Conservation (phyloP, 2,329 filamentous ascomycete species). For the Stemphylium vesicarium region DNA sequence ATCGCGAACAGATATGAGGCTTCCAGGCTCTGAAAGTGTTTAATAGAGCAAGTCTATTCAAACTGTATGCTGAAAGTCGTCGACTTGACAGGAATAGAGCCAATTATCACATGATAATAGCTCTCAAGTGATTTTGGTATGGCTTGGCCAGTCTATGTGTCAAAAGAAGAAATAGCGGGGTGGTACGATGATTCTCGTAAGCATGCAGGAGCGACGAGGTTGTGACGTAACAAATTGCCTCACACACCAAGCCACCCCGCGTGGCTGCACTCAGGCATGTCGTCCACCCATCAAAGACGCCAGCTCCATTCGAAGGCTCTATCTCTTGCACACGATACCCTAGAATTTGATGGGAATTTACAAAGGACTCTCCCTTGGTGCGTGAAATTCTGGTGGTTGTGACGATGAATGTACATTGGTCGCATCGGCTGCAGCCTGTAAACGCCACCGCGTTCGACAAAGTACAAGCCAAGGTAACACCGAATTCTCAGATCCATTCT, state of each 20-base stretch:
- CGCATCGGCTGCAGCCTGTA: neutral
- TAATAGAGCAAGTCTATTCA: too few species aligned
- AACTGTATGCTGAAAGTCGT: too few species aligned
- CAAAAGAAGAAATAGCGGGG: neutral
- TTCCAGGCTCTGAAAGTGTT: too few species aligned
- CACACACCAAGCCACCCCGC: neutral
- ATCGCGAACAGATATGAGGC: too few species aligned
- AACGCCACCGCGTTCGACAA: neutral
- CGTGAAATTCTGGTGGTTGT: neutral
- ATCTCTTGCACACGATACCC: too few species aligned
- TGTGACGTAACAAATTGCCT: neutral
- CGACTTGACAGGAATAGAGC: too few species aligned
- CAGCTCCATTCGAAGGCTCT: too few species aligned
- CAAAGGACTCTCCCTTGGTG: neutral
- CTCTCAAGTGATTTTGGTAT: neutral
- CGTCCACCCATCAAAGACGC: neutral
- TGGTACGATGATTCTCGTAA: too few species aligned
- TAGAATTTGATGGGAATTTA: too few species aligned
- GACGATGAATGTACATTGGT: neutral
- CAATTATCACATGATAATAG: too few species aligned
- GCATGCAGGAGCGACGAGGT: neutral
- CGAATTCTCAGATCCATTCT: neutral
- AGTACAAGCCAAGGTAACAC: neutral
- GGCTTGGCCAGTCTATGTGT: neutral
- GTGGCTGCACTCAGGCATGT: neutral